These are phyloP conservation scores for Dendrobium huoshanense DNA, from an alignment of 106 monocot species.

Conservation along the genomic window DNA sequence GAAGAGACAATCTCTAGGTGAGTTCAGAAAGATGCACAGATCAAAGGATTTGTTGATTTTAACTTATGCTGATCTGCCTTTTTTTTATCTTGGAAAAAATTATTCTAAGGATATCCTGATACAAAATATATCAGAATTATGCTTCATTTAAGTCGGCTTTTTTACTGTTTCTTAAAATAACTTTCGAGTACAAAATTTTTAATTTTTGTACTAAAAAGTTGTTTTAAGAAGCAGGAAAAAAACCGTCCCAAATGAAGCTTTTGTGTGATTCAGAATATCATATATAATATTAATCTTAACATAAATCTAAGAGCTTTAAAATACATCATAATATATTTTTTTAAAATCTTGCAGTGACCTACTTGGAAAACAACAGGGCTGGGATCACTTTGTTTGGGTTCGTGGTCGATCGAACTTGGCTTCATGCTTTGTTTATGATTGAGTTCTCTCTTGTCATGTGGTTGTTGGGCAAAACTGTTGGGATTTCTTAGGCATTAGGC, in stretches of 20 bases:
- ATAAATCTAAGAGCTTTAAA: background rate
- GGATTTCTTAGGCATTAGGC: slow-evolving; percentile 55
- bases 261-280: too few relatives aligned
- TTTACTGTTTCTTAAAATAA: too few relatives aligned
- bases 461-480: slow-evolving; percentile 87
- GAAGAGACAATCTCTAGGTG: slow-evolving; percentile 85
- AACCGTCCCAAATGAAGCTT: too few relatives aligned
- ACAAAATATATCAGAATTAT: too few relatives aligned
- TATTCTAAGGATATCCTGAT: too few relatives aligned
- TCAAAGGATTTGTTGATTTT: background rate
- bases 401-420: slow-evolving; percentile 80
- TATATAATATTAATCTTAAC: too few relatives aligned
- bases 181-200: too few relatives aligned
- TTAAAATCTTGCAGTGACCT: slow-evolving; percentile 59
- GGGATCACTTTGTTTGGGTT: slow-evolving; percentile 94
- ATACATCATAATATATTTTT: too few relatives aligned
- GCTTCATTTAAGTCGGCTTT: too few relatives aligned
- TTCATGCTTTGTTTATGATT: slow-evolving; percentile 87
- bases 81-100: background rate
- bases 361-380: slow-evolving; percentile 91
- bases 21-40: background rate
- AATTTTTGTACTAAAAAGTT: too few relatives aligned
- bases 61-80: background rate
- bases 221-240: too few relatives aligned
- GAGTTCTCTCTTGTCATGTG: slow-evolving; percentile 78